Evolutionary conservation across 2,329 filamentous ascomycete genomes (phyloP).

Genomic region (Ophiostoma novo-ulmi): DNA sequence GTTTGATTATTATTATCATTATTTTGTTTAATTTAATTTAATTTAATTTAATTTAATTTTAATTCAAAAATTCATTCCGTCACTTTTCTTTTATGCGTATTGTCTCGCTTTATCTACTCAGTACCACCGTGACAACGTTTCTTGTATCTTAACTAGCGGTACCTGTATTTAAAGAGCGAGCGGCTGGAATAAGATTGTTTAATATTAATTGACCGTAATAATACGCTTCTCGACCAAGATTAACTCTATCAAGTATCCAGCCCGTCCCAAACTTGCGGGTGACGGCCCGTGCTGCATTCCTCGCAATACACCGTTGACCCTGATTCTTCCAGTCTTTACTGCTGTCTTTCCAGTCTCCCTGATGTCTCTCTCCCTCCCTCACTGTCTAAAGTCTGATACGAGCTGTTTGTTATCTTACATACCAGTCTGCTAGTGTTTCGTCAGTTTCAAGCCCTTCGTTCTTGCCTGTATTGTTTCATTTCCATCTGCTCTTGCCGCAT

Average conservation of each 20-base stretch:
- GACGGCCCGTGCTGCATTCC: conserved; percentile 15
- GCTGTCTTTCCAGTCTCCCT: not conserved
- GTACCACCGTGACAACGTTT: no score
- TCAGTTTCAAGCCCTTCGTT: not conserved
- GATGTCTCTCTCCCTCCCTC: not conserved
- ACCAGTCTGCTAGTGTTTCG: not conserved
- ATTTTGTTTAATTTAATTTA: not conserved
- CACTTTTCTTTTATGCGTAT: no score
- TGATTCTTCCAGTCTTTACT: not conserved
- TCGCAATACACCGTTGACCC: not conserved
- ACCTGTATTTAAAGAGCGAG: not conserved
- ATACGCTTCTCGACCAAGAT: not conserved
- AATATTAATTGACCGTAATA: conserved; percentile 1
- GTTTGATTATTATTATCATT: not conserved
- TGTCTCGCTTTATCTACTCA: no score
- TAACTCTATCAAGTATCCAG: not conserved
- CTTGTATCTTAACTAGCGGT: no score
- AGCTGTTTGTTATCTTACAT: not conserved
- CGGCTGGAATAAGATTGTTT: conserved; percentile 10
- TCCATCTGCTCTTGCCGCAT: not conserved
- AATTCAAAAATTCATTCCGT: not conserved
- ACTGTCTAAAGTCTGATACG: no score
- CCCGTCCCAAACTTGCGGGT: not conserved
- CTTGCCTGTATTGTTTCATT: conserved; percentile 10
- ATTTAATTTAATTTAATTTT: not conserved